These are phyloP conservation scores for Mycena sanguinolenta DNA, from an alignment of 768 basidiomycete species.

Conservation along the genomic window DNA sequence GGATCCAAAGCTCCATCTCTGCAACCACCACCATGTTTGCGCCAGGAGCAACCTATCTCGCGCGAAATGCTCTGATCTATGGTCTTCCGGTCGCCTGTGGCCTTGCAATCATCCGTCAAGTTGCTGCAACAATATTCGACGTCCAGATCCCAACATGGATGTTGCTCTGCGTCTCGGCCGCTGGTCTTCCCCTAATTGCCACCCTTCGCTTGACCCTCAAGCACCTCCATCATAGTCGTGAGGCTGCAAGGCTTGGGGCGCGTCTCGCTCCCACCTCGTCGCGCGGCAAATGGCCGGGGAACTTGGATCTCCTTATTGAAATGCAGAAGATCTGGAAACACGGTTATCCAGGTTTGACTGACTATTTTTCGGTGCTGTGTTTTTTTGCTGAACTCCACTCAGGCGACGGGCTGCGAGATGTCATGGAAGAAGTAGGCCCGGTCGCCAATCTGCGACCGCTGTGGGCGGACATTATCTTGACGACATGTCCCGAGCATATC, in stretches of 20 bases:
- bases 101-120: conserved; percentile 35
- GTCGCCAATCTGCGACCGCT: conserved; percentile 60
- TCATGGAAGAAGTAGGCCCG: conserved; percentile 53
- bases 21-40: conserved; percentile 32
- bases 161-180: conserved; percentile 45
- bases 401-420: conserved; percentile 60
- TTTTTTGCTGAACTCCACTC: not conserved
- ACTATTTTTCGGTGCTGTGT: not conserved
- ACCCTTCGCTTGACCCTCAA: conserved; percentile 46
- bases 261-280: conserved; percentile 53
- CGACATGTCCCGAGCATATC: conserved; percentile 66
- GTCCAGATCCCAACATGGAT: conserved; percentile 54
- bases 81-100: conserved; percentile 38
- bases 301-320: conserved; percentile 24
- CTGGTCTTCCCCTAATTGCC: conserved; percentile 51
- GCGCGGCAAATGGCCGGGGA: conserved; percentile 48
- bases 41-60: conserved; percentile 53
- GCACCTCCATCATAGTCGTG: conserved; percentile 47
- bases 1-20: too few species aligned
- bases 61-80: conserved; percentile 37
- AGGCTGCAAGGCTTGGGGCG: conserved; percentile 61
- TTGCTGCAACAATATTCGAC: conserved; percentile 32
- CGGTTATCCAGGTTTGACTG: conserved; percentile 66
- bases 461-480: conserved; percentile 62
- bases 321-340: conserved; percentile 52